Percentiles rank a stretch among this genome's conserved stretches.
Conservation (phyloP, 2,329 filamentous ascomycete species). For the Berkeleyomyces rouxiae region DNA sequence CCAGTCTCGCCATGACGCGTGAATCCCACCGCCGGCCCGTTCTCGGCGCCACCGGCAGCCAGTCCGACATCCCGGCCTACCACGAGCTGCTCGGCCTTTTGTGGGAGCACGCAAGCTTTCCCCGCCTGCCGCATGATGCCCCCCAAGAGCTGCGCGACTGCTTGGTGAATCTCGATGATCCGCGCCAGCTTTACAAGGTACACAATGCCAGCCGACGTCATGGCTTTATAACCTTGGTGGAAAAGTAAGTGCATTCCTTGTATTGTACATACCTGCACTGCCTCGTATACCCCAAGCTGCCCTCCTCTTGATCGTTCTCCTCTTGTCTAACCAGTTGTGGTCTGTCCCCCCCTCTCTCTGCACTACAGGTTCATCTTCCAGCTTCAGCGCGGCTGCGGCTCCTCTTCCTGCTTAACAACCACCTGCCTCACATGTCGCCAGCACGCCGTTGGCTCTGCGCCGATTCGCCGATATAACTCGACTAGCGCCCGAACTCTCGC, state of each 20-base stretch:
- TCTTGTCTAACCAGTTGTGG: no score
- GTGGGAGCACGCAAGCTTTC: conserved; percentile 45
- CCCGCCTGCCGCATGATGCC: conserved; percentile 42
- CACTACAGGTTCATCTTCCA: conserved; percentile 54
- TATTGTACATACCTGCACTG: not conserved
- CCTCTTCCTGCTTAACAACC: conserved; percentile 49
- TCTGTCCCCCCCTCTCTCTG: not conserved
- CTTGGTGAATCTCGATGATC: conserved; percentile 43
- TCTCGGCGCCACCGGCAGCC: not conserved
- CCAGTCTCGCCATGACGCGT: conserved; percentile 7
- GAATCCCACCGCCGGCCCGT: conserved; percentile 8
- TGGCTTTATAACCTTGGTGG: conserved; percentile 49
- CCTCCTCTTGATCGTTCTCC: conserved; percentile 9
- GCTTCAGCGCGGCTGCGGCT: conserved; percentile 65
- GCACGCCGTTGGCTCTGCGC: conserved; percentile 46
- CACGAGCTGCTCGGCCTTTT: conserved; percentile 37
- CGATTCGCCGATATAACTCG: conserved; percentile 62
- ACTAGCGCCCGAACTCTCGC: conserved; percentile 71
- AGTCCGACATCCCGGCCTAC: conserved; percentile 19
- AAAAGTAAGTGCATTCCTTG: conserved; percentile 33
- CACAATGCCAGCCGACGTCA: conserved; percentile 44
- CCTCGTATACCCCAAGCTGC: conserved; percentile 8
- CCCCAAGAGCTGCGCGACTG: conserved; percentile 38
- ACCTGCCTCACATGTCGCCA: conserved; percentile 70
- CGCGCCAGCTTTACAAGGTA: conserved; percentile 42